These are phyloP conservation scores for Coemansia sp. DNA, from an alignment of 192 early-diverging fungal species.

Conservation along the genomic window DNA sequence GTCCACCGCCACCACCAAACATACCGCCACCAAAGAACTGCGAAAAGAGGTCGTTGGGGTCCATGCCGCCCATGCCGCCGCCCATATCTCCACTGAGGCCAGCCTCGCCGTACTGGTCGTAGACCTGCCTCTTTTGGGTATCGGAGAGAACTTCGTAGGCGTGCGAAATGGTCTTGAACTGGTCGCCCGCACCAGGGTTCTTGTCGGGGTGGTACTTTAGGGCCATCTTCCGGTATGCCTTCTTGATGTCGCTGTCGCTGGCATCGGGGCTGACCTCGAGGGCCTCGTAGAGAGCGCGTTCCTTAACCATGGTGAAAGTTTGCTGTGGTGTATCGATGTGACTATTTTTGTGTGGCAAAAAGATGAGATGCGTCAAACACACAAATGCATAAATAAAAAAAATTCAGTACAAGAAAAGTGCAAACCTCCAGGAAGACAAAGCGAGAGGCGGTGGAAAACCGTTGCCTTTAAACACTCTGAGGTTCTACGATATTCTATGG, in stretches of 20 bases:
- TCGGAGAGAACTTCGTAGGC: slow-evolving; percentile 98
- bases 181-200: slow-evolving; percentile 81
- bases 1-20: slow-evolving; percentile 72
- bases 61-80: slow-evolving; percentile 68
- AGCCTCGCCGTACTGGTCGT: slow-evolving; percentile 91
- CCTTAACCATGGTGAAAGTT: slow-evolving; percentile 54
- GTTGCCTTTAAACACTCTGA: neutral
- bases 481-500: neutral
- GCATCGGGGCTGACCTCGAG: slow-evolving; percentile 78
- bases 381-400: slow-evolving; percentile 16
- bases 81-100: slow-evolving; percentile 77
- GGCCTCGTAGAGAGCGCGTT: slow-evolving; percentile 90
- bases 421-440: neutral
- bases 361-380: slow-evolving; percentile 9
- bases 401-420: slow-evolving; percentile 13
- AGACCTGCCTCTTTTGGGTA: slow-evolving; percentile 79
- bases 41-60: slow-evolving; percentile 57
- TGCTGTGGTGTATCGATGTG: slow-evolving; percentile 1
- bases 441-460: neutral
- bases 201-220: slow-evolving; percentile 66
- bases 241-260: slow-evolving; percentile 86
- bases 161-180: slow-evolving; percentile 98
- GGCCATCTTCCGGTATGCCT: slow-evolving; percentile 97
- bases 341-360: slow-evolving; percentile 6
- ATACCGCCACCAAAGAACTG: slow-evolving; percentile 60